Conservation (phyloP, 495 filamentous ascomycete genomes). For the Cercophora sp. region DNA sequence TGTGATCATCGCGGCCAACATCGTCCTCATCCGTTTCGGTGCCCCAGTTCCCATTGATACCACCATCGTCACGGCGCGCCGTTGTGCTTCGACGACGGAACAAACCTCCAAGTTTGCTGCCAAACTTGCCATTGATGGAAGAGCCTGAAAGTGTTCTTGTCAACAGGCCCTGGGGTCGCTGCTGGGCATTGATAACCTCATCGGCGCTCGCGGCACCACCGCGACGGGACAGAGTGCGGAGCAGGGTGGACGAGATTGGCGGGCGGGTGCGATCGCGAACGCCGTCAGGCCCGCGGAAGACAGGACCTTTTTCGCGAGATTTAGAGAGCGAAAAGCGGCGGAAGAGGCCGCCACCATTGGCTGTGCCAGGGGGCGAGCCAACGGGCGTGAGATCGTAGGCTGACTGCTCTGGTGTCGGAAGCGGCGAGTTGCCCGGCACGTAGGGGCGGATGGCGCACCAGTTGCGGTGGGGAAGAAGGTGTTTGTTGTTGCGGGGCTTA, state of each 20-base stretch:
- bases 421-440: conserved; percentile 72
- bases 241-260: conserved; percentile 27
- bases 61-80: conserved; percentile 39
- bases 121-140: conserved; percentile 21
- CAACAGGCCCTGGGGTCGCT: conserved; percentile 60
- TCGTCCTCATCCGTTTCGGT: conserved; percentile 31
- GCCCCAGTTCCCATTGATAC: conserved; percentile 50
- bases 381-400: conserved; percentile 35
- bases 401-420: conserved; percentile 52
- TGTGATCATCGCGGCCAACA: conserved; percentile 22
- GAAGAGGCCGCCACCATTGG: conserved; percentile 21
- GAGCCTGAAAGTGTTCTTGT: conserved; percentile 41
- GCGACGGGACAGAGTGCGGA: conserved; percentile 41
- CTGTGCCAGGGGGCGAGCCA: conserved; percentile 25
- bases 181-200: conserved; percentile 36
- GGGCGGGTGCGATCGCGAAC: conserved; percentile 28
- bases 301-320: conserved; percentile 22
- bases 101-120: conserved; percentile 39
- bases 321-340: conserved; percentile 42
- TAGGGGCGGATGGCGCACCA: conserved; percentile 88
- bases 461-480: conserved; percentile 83
- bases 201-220: conserved; percentile 34
- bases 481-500: conserved; percentile 84
- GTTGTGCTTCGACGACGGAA: conserved; percentile 51
- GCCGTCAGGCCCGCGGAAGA: conserved; percentile 26